Evolutionary conservation across 164 flowering plant species (phyloP).

Genomic region (Berberis vulgaris): DNA sequence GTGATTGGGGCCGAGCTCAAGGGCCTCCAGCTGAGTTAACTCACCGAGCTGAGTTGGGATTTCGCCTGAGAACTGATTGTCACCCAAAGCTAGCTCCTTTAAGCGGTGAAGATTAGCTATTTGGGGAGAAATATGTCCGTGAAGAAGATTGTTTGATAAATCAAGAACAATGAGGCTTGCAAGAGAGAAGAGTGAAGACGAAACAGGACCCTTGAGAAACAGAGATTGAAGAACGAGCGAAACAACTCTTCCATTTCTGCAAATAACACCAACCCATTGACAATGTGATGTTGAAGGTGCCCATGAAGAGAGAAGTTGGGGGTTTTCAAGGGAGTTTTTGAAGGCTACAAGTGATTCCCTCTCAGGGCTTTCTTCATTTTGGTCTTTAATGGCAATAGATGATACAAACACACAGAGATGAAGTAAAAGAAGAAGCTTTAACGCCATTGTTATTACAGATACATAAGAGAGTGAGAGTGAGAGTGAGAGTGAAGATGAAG

Average conservation of each 20-base stretch:
- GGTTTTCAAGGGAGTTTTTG: conserved; percentile 36
- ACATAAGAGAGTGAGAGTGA: no score
- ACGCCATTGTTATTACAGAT: no score
- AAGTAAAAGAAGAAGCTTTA: no score
- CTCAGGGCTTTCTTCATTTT: conserved; percentile 20
- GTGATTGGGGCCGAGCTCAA: no score
- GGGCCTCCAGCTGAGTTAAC: no score
- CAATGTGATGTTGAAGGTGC: conserved; percentile 27
- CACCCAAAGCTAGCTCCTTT: conserved; percentile 25
- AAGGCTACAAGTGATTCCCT: conserved; percentile 32
- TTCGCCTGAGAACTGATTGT: conserved; percentile 42
- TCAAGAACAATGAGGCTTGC: conserved; percentile 32
- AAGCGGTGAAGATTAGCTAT: conserved; percentile 24
- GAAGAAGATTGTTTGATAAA: conserved; percentile 37
- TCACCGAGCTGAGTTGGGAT: conserved; percentile 6
- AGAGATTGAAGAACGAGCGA: conserved; percentile 33
- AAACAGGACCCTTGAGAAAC: conserved; percentile 41
- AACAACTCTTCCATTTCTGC: conserved; percentile 32
- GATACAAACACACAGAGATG: no score
- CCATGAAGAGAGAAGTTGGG: conserved; percentile 43
- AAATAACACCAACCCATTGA: conserved; percentile 55
- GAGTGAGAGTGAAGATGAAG: no score
- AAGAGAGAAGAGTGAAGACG: conserved; percentile 38
- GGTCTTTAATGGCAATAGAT: no score
- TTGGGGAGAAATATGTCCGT: conserved; percentile 29